Evolutionary conservation across 2,329 filamentous ascomycete species (phyloP).

Genomic region (Aspergillus sergii): DNA sequence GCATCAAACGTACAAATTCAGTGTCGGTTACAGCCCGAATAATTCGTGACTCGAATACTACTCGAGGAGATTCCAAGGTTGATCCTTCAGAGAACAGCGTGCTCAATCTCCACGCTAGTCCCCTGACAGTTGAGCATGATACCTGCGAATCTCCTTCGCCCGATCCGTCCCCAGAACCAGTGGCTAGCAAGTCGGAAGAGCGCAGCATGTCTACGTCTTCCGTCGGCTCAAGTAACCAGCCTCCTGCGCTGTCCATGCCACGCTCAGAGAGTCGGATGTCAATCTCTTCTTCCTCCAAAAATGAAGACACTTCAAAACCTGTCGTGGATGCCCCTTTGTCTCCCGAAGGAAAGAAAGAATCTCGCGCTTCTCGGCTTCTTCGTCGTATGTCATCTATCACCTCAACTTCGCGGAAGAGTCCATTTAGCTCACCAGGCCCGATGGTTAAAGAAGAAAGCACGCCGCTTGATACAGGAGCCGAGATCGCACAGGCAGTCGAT

Average conservation of each 20-base stretch:
- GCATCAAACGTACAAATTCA: constrained; percentile 58
- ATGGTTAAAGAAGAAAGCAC: constrained; percentile 39
- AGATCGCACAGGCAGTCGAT: constrained; percentile 60
- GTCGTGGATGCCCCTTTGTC: constrained; percentile 37
- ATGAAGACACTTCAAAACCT: constrained; percentile 35
- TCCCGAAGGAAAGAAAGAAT: constrained; percentile 56
- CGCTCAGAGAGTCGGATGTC: constrained; percentile 46
- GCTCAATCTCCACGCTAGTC: constrained; percentile 55
- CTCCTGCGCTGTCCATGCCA: constrained; percentile 34
- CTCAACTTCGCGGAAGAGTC: constrained; percentile 54
- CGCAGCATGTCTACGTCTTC: constrained; percentile 46
- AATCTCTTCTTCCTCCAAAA: constrained; percentile 41
- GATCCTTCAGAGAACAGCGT: constrained; percentile 33
- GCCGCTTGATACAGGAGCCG: constrained; percentile 20
- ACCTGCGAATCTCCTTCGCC: constrained; percentile 39
- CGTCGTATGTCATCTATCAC: constrained; percentile 67
- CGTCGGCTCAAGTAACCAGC: constrained; percentile 43
- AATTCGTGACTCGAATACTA: constrained; percentile 62
- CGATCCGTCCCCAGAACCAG: constrained; percentile 20
- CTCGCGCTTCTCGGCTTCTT: constrained; percentile 63
- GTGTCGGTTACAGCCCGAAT: constrained; percentile 89
- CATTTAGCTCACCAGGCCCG: constrained; percentile 40
- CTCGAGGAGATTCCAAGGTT: constrained; percentile 32
- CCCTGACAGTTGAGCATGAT: constrained; percentile 69
- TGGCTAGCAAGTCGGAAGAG: constrained; percentile 29